Evolutionary conservation across 2,329 filamentous ascomycete species (phyloP), one percentile per base, ranked within the genome.

Genomic region (Ascochyta clinopodiicola): DNA sequence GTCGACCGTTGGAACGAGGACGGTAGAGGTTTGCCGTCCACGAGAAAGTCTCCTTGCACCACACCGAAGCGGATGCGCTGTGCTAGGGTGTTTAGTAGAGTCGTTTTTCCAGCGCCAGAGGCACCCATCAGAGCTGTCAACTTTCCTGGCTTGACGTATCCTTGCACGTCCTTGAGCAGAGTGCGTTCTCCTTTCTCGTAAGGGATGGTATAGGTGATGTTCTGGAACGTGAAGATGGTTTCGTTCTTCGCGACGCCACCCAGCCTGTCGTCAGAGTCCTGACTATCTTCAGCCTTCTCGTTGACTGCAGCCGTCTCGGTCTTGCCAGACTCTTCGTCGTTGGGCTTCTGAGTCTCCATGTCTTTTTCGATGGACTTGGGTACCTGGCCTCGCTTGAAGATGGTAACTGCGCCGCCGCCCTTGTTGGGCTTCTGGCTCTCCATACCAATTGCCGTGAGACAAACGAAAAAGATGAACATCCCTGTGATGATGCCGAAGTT

Each of bases 101-200:
- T 75, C 2, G 70, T 75, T 42, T 74, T 75, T 4, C 72, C 72
- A 7, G 71, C 70, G 13, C 51, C 89, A 88, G 37, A 92, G 86
- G 78, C 78, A 88, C 92, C 55, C 70, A 74, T 96, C 1, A 96
- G 80, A 32, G 91, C 92, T 6, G 92, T 96, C 49, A 96, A 77
- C 12, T 91, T 96, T 44, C 93, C 93, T 4, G 93, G 93, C 74
- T 95, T 94, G 45, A 97, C 92, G 87, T 91, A 96, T 19, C 93
- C 93, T 61, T 86, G 81, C 4, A 89, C 83, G 53, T 87, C 80
- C 56, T 86, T 80, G 10, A 89, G 73, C 4, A 89, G 71, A 4
- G 70, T 72, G 13, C 79, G 69, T 40, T 80, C 77, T 3, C 76
- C 76, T 34, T 74, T 73, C 21, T 79, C 70, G 25, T 78, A 80